phyloP scores from a whole-genome alignment of 2,329 filamentous ascomycete species.

The Botryotinia narcissicola region DNA sequence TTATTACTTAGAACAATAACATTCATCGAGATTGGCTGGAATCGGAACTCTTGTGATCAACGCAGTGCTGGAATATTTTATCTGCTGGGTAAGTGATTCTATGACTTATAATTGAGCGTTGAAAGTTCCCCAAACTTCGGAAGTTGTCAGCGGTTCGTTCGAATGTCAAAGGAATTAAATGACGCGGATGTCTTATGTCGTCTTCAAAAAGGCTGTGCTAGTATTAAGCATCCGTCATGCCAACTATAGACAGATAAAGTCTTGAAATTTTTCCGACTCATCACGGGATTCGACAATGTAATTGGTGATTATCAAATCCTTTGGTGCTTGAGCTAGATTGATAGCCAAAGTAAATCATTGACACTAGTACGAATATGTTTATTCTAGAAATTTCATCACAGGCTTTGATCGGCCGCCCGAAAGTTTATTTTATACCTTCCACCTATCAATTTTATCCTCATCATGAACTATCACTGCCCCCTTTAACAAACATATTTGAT shows the following conservation, averaged over 20 bases:
- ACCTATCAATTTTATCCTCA: not conserved
- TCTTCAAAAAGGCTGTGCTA: not conserved
- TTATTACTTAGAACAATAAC: no score
- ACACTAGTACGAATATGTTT: not conserved
- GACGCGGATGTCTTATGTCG: not conserved
- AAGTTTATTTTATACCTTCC: not conserved
- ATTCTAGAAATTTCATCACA: not conserved
- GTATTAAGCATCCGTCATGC: not conserved
- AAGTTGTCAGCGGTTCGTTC: no score
- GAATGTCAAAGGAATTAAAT: not conserved
- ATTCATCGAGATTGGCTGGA: no score
- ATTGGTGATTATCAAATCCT: not conserved
- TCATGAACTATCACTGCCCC: not conserved
- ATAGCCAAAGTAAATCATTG: not conserved
- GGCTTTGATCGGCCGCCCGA: not conserved
- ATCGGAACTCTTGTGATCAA: no score
- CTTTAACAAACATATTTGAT: not conserved
- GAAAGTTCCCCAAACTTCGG: no score
- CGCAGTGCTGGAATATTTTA: no score
- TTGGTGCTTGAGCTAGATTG: not conserved
- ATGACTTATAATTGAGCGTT: no score
- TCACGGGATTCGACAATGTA: not conserved
- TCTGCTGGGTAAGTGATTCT: no score
- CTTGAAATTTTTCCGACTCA: not conserved
- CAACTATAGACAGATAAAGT: not conserved